These are phyloP conservation scores for Paraphaeosphaeria sporulosa DNA, from an alignment of 2,329 filamentous ascomycete species.

Conservation along the genomic window DNA sequence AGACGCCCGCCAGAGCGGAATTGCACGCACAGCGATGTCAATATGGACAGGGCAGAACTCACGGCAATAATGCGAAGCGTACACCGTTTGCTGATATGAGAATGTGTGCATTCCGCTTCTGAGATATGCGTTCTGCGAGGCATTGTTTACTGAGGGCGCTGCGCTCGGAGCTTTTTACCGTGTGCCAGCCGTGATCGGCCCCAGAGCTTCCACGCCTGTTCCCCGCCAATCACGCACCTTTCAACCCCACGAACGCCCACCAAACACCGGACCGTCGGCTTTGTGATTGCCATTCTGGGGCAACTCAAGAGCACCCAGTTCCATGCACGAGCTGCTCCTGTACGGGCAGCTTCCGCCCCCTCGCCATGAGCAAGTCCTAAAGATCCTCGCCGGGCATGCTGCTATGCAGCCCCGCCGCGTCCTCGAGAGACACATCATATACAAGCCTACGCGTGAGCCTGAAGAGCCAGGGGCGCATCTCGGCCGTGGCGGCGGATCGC, in stretches of 20 bases:
- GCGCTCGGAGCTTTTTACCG: background rate
- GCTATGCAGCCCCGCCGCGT: slow-evolving; percentile 66
- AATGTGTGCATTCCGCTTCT: background rate
- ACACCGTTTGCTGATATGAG: background rate
- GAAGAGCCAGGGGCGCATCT: slow-evolving; percentile 48
- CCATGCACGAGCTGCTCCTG: slow-evolving; percentile 69
- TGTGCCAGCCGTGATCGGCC: slow-evolving; percentile 17
- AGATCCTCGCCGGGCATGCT: slow-evolving; percentile 67
- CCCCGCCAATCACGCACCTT: slow-evolving; percentile 35
- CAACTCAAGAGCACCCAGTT: slow-evolving; percentile 11
- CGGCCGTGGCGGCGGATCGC: slow-evolving; percentile 46
- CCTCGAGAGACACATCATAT: slow-evolving; percentile 65
- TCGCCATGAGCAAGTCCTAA: slow-evolving; percentile 67
- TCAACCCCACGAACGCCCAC: slow-evolving; percentile 36
- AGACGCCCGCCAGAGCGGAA: slow-evolving; percentile 11
- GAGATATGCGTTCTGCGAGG: background rate
- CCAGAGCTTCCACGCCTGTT: slow-evolving; percentile 12
- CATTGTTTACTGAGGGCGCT: background rate
- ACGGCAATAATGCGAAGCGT: background rate
- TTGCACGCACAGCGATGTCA: background rate
- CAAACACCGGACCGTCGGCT: slow-evolving; percentile 26
- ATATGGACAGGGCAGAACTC: background rate
- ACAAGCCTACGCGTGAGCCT: slow-evolving; percentile 62
- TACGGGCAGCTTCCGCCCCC: slow-evolving; percentile 65
- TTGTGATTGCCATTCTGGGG: slow-evolving; percentile 31